Conservation (phyloP, 768 basidiomycete genomes). For the Termitomyces sp. region DNA sequence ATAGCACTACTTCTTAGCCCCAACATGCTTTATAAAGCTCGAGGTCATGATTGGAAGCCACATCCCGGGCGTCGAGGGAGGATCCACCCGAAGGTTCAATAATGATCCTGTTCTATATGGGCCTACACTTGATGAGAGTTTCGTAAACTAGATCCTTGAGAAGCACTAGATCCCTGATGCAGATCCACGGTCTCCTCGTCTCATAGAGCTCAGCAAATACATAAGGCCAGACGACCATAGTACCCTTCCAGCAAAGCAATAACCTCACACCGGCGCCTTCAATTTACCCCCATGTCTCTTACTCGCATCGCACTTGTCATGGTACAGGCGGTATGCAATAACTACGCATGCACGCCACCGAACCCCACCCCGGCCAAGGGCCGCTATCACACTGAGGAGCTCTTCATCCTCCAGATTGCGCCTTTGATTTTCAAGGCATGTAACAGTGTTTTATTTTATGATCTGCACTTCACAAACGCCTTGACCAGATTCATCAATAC, state of each 20-base stretch:
- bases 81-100: constrained; percentile 10
- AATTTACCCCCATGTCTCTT: constrained; percentile 27
- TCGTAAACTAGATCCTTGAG: constrained; percentile 8
- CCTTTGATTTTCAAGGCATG: constrained; percentile 39
- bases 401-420: constrained; percentile 40
- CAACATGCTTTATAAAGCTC: not conserved
- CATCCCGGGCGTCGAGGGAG: constrained; percentile 7
- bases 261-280: not conserved
- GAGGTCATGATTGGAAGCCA: constrained; percentile 5
- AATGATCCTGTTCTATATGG: constrained; percentile 5
- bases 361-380: constrained; percentile 39
- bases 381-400: constrained; percentile 40
- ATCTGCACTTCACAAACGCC: not conserved
- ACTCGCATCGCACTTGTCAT: constrained; percentile 32
- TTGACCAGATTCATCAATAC: constrained; percentile 13
- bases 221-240: constrained; percentile 4
- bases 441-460: not conserved
- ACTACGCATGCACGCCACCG: constrained; percentile 41
- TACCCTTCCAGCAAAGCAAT: not conserved
- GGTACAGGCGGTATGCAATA: constrained; percentile 36
- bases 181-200: constrained; percentile 15
- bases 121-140: constrained; percentile 1
- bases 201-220: not conserved
- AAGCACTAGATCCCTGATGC: constrained; percentile 3
- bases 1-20: not conserved